Base-by-base conservation (phyloP, 2,329 filamentous ascomycete species). In the Shiraia sp. region DNA sequence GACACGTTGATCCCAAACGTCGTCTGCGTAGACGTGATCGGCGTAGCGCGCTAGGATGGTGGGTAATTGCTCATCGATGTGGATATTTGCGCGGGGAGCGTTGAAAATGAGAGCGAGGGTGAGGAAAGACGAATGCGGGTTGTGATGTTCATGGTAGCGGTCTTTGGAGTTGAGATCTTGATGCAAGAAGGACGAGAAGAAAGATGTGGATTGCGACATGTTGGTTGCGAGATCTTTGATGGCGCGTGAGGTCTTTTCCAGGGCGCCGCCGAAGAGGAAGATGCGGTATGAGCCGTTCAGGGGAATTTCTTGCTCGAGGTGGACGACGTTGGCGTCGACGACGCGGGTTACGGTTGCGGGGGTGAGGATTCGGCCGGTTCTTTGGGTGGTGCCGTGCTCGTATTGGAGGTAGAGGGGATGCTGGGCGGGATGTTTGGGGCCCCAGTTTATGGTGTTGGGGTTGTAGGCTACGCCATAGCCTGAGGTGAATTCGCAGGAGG, bases 391-490 rank as follows among this genome's bases (percentile, higher is more conserved):
- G 38, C 68, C 69, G 14, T 69, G 62, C 27, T 68, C 56, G 45
- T 79, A 70, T 2, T 86, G 80, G 43, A 88, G 79, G 63, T 93
- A 86, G 42, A 90, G 72, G 9, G 78, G 71, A 13, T 87, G 88
- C 59, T 86, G 78, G 10, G 86, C 88, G 1, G 82, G 77, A 70
- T 96, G 90, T 3, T 75, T 74, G 0, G 81, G 69, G 8, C 86
- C 87, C 88, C 90, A 95, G 73, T 95, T 96, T 70, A 95, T 78
- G 22, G 80, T 72, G 70, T 95, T 96, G 39, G 87, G 78, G 51
- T 85, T 80, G 74, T 96, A 96, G 22, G 84, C 86, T 15, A 96
- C 90, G 46, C 91, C 91, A 66, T 95, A 96, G 43, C 91, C 91
- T 51, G 87, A 90, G 9, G 90, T 96, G 70, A 96, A 95, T 62